Base-by-base conservation (phyloP, 2,329 filamentous ascomycete species). In the Talaromyces sp. region DNA sequence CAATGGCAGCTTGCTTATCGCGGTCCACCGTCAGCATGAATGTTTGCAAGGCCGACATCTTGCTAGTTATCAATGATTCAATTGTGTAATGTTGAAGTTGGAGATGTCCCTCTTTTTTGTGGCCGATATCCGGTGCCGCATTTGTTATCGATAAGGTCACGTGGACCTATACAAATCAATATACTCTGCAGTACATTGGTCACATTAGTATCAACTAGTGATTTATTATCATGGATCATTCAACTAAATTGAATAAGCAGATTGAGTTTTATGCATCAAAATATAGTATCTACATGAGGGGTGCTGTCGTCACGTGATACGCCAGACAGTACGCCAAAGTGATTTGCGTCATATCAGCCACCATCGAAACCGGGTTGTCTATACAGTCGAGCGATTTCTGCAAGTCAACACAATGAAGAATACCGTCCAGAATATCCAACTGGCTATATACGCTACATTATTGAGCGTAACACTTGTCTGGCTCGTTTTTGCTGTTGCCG, bases 1-100 rank as follows among this genome's bases (percentile, higher is more conserved):
- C 68, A 61, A 73, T 73, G 39, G 80, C 80, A 68, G 79, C 79
- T 59, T 75, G 71, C 66, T 77, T 79, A 67, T 81, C 75, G 63
- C 76, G 76, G 65, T 81, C 79, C 39, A 80, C 75, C 54, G 77
- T 75, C 68, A 82, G 73, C 71, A 82, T 72, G 67, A 80, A 82
- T 25, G 75, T 76, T 73, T 80, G 79, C 66, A 80, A 69, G 66
- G 79, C 80, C 63, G 79, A 80, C 77, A 81, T 81, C 62, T 69
- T 78, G 63, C 52, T 65, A 59, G 65, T 31, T 31, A 18, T 25
- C 2, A 55, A 5, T 40, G 14, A 9, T 12, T 42, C 3, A 21
- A 25, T 28, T n/a, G 18, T 42, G 18, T 6, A 23, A 28, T 12
- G 37, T 56, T 23, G 31, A 11, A 12, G 44, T 54, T 23, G 46